These are phyloP conservation scores for Zopfia rhizophila DNA, from an alignment of 2,329 filamentous ascomycete species.

Conservation along the genomic window DNA sequence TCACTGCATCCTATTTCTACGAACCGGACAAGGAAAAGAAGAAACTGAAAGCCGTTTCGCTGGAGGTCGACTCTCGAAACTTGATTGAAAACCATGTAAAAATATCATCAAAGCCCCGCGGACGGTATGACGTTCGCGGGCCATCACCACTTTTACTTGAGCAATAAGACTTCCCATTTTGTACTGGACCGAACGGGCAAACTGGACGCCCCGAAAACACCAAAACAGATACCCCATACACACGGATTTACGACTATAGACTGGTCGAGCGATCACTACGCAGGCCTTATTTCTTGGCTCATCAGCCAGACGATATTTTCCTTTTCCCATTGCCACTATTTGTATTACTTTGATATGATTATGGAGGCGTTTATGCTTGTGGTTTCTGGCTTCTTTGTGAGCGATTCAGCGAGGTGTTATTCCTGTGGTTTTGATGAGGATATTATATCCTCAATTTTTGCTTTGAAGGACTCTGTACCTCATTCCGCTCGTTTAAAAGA, in stretches of 20 bases:
- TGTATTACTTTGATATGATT: constrained; percentile 8
- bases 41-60: constrained; percentile 21
- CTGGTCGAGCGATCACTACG: constrained; percentile 28
- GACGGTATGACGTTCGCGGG: constrained; percentile 42
- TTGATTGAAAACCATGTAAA: constrained; percentile 33
- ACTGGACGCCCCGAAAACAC: constrained; percentile 22
- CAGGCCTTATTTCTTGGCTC: constrained; percentile 24
- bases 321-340: constrained; percentile 20
- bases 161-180: constrained; percentile 27
- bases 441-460: too few species aligned
- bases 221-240: constrained; percentile 50
- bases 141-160: constrained; percentile 18
- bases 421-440: too few species aligned
- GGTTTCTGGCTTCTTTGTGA: constrained; percentile 1
- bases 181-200: neutral
- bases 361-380: neutral
- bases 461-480: too few species aligned
- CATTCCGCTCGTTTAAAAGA: too few species aligned
- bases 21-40: constrained; percentile 49
- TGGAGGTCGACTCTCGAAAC: constrained; percentile 11
- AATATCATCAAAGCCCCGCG: constrained; percentile 31
- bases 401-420: constrained; percentile 11
- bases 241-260: constrained; percentile 51
- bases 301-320: constrained; percentile 38
- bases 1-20: constrained; percentile 53